Base-by-base conservation (phyloP, 148 eudicot genomes). In the Beta vulgaris region DNA sequence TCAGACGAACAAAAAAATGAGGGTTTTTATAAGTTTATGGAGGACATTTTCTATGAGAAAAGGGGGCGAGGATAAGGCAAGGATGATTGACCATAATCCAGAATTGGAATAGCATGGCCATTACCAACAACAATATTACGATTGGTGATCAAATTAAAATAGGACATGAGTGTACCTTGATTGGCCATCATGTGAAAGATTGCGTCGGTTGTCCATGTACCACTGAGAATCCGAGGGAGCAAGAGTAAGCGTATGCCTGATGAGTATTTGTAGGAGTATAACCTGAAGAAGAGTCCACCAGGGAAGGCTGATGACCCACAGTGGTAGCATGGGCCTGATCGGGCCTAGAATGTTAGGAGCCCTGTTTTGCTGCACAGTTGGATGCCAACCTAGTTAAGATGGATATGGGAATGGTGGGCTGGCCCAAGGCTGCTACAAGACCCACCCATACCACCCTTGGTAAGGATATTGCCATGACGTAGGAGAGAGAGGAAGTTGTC, bases 81-180 rank as follows among this genome's bases (percentile, higher is more conserved):
- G 21, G 23, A 6, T 5, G 42, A 7, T 19, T 65, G 0, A 6
- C 29, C 25, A 21, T 4, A 36, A 6, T 28, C 69, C 1, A 18
- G 65, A 65, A 65, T 36, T n/a, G 69, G 69, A n/a, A 65, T 37
- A 19, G 26, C 42, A 8, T 35, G 42, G 25, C 69, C 69, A 64
- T 23, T 36, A 16, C 25, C 69, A 23, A 65, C 69, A 7, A 65
- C 0, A 65, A 65, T 37, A 65, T 21, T 35, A 32, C 1, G 48
- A 19, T 35, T 34, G 6, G 1, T 5, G 42, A 42, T 63, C 1
- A 5, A 15, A 34, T 5, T 21, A 63, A 63, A 19, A 63, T 63
- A 34, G n/a, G 69, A 36, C 13, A 23, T 15, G 28, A 37, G 29
- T 14, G 29, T 65, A 37, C 69, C 69, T 37, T 21, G 9, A 18